Evolutionary conservation across 805 yeast species (phyloP), one percentile per base, ranked within the genome.

Genomic region (Cyberlindnera saturnus): DNA sequence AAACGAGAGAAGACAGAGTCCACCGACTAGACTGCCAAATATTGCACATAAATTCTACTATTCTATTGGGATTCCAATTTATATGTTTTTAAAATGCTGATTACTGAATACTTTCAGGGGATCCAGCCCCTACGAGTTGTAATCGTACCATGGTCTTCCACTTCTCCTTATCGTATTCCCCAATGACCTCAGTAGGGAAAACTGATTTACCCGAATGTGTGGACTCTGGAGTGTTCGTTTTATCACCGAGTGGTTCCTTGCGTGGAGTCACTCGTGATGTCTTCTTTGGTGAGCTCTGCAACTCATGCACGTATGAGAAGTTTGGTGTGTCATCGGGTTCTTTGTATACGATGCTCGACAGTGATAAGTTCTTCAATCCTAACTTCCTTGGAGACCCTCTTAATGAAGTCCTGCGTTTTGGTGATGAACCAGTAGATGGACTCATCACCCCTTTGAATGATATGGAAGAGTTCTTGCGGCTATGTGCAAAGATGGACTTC

Each of bases 141-240:
- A 73, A 49, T 18, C 67, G 56, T 50, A 71, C 70, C 47, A 79
- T 65, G 0, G 77, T 74, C 44, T 73, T 65, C 85, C 85, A 79
- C 56, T 80, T 80, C 56, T 80, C 86, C 52, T 74, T 64, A 52
- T 80, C 86, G 54, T 80, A 80, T 53, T 77, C 78, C 0, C 86
- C 85, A 43, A 79, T 71, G 3, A 77, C 79, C 11, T 71, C 77
- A 34, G 79, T 69, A 1, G 86, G 85, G 32, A 66, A 70, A 47
- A 53, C 73, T 0, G 60, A 54, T 23, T 40, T 67, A 13, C 70
- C 61, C 3, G 75, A 71, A 49, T 59, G 52, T 42, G 62, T 65
- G 15, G 72, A 66, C 14, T 59, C 62, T 2, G 65, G 67, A 2
- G 60, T 50, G 15, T 56, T 46, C 13, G 56, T 33, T 16, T 34